Evolutionary conservation across 1,284 basidiomycete species (phyloP).

Genomic region (Cystobasidium pallidum): DNA sequence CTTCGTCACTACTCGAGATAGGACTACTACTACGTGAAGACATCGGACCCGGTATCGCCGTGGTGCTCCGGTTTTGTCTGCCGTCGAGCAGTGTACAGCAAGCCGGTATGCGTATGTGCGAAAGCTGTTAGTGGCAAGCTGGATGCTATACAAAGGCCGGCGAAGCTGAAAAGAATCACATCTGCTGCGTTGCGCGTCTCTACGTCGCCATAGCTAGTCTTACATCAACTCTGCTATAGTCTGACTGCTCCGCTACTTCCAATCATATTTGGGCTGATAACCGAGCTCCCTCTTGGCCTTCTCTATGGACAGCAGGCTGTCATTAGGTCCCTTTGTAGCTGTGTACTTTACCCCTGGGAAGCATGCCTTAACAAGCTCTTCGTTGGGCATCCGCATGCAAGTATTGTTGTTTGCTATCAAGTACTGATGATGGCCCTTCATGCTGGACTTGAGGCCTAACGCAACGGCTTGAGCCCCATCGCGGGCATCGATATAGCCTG

Average conservation of each 20-base stretch:
- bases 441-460: slow-evolving; percentile 53
- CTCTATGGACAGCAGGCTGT: slow-evolving; percentile 54
- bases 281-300: slow-evolving; percentile 57
- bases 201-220: not conserved
- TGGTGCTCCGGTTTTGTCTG: not conserved
- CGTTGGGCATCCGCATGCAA: slow-evolving; percentile 54
- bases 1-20: slow-evolving; percentile 23
- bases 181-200: too few relatives aligned
- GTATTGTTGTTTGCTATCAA: slow-evolving; percentile 57
- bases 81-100: not conserved
- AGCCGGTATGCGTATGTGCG: not conserved
- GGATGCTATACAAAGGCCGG: too few relatives aligned
- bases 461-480: slow-evolving; percentile 58
- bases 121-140: too few relatives aligned
- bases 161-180: too few relatives aligned
- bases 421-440: slow-evolving; percentile 57
- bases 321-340: slow-evolving; percentile 50
- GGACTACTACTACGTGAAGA: slow-evolving; percentile 18
- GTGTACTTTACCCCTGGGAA: slow-evolving; percentile 55
- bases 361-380: slow-evolving; percentile 56
- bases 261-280: slow-evolving; percentile 55
- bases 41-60: slow-evolving; percentile 10
- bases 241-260: slow-evolving; percentile 32
- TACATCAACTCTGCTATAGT: too few relatives aligned
- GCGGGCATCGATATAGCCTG: slow-evolving; percentile 55